Evolutionary conservation across 176 grass and related monocot species (phyloP), one percentile per base, ranked within the genome.

Genomic region (Calamus simplicifolius): DNA sequence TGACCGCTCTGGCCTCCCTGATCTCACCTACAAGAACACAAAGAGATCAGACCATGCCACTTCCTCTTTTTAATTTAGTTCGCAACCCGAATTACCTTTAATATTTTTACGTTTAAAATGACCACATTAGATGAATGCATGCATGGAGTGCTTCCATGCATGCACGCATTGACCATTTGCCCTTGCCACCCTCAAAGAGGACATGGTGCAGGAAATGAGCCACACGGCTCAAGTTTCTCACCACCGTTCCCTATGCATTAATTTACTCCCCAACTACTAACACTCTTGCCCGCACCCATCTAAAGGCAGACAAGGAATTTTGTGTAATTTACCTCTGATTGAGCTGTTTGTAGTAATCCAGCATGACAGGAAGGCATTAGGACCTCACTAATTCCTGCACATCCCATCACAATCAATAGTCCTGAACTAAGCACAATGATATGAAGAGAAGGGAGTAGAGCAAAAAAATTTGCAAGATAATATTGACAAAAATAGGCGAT

Each of bases 131-230:
- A 43, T 43, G 8, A 13, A 43, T 43, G 35, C 35, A 29, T 5
- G 28, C 28, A 29, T 16, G 13, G 25, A 14, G 17, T 59, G n/a
- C n/a, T n/a, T n/a, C n/a, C n/a, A n/a, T n/a, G 57, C 57, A 59
- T 59, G 57, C 57, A 38, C n/a, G 58, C 27, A 4, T 60, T 38
- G 28, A 60, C 27, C 27, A 60, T n/a, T n/a, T 59, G 25, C 19
- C 56, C 26, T 60, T 60, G 58, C 58, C 15, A 60, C 28, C 58
- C 28, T 60, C 16, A 60, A 38, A 10, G 15, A 60, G 29, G 27
- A 60, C 58, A 60, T 18, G 58, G n/a, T 60, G 58, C 29, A 38
- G 57, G 57, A 59, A 59, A 59, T 59, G 27, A 14, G 57, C 27
- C 57, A 59, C 57, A 59, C 18, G 57, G 31, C 16, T 27, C 58